Conservation (phyloP, 768 basidiomycete genomes). For the Serpula lacrymans region DNA sequence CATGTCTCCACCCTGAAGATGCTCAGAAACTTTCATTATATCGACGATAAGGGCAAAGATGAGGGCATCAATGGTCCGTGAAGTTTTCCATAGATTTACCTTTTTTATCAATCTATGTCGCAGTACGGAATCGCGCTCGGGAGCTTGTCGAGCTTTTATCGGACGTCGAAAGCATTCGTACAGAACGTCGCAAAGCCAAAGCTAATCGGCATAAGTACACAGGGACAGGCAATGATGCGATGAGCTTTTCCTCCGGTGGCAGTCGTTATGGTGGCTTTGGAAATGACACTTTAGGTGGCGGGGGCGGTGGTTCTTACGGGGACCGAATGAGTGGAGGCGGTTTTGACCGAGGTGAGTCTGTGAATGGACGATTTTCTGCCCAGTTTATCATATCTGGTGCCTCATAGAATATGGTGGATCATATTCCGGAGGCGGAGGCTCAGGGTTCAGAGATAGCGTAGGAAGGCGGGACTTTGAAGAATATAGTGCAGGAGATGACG, state of each 20-base stretch:
- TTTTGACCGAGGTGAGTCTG: slow-evolving; percentile 20
- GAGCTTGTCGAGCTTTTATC: slow-evolving; percentile 90
- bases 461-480: slow-evolving; percentile 75
- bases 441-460: slow-evolving; percentile 58
- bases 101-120: slow-evolving; percentile 1
- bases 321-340: slow-evolving; percentile 41
- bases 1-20: slow-evolving; percentile 96
- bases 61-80: slow-evolving; percentile 91
- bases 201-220: slow-evolving; percentile 84
- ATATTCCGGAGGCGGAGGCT: slow-evolving; percentile 40
- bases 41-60: slow-evolving; percentile 98
- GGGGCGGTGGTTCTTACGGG: slow-evolving; percentile 36
- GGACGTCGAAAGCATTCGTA: slow-evolving; percentile 87
- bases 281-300: slow-evolving; percentile 41
- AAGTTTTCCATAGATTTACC: neutral
- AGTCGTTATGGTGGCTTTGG: slow-evolving; percentile 73
- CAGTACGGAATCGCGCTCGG: slow-evolving; percentile 91
- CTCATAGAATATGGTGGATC: slow-evolving; percentile 34
- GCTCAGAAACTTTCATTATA: slow-evolving; percentile 96
- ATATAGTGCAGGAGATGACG: slow-evolving; percentile 96
- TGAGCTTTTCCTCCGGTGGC: slow-evolving; percentile 57
- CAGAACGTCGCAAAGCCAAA: slow-evolving; percentile 91
- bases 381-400: slow-evolving; percentile 11
- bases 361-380: slow-evolving; percentile 6
- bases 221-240: slow-evolving; percentile 81